These are phyloP conservation scores for Cladosporium sp. DNA, from an alignment of 2,329 filamentous ascomycete species.

Conservation along the genomic window DNA sequence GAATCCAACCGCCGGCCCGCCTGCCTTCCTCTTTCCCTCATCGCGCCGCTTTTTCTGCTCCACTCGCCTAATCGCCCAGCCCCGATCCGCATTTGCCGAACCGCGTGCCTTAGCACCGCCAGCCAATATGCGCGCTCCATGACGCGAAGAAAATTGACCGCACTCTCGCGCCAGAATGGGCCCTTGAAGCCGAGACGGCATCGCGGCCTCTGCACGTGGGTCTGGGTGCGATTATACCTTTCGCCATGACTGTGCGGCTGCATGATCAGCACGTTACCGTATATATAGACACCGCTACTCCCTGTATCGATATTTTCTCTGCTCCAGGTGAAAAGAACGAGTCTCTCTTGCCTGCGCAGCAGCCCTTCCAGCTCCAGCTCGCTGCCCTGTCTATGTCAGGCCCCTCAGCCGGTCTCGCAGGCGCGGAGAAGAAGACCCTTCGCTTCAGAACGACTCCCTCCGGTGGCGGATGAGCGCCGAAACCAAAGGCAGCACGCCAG, in stretches of 20 bases:
- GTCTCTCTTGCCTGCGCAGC: too few relatives aligned
- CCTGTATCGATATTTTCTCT: neutral
- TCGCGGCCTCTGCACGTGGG: neutral
- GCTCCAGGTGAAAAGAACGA: too few relatives aligned
- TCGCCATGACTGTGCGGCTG: too few relatives aligned
- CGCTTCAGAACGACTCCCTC: neutral
- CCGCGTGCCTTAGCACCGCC: neutral
- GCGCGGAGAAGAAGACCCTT: neutral
- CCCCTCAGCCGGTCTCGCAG: neutral
- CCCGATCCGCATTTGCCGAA: neutral
- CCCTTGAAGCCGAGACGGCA: neutral
- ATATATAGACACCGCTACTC: slow-evolving; percentile 1
- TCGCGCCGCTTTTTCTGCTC: neutral
- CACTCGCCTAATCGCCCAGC: neutral
- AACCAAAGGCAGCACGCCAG: slow-evolving; percentile 42
- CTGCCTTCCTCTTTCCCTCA: neutral
- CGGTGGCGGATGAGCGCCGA: slow-evolving; percentile 13
- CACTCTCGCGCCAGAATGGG: neutral
- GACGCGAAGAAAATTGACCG: slow-evolving; percentile 10
- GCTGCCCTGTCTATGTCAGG: slow-evolving; percentile 6
- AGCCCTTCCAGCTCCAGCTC: neutral
- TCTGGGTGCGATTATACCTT: neutral
- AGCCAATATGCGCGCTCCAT: neutral
- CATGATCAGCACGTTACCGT: neutral
- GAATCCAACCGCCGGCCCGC: neutral